Conservation (phyloP, 1,284 basidiomycete species). For the Singerocomus rubriflavus region DNA sequence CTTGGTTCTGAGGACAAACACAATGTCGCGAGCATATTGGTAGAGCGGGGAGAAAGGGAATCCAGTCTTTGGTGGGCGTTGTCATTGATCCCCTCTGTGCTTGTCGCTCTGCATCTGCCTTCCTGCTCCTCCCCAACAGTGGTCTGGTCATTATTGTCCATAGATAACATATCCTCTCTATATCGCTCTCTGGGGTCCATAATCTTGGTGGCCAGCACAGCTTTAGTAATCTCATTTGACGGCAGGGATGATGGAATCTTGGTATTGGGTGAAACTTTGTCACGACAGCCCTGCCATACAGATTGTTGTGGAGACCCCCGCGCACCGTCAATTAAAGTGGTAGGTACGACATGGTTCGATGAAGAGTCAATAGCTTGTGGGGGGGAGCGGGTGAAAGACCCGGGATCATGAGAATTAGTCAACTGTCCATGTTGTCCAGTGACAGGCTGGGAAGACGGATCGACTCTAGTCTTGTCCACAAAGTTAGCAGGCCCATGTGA, state of each 20-base stretch:
- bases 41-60: constrained; percentile 39
- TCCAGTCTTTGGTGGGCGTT: constrained; percentile 18
- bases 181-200: background rate
- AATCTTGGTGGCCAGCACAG: background rate
- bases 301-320: constrained; percentile 2
- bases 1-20: constrained; percentile 13
- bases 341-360: background rate
- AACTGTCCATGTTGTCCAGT: constrained; percentile 3
- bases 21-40: constrained; percentile 32
- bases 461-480: constrained; percentile 1
- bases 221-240: constrained; percentile 4
- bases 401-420: constrained; percentile 2
- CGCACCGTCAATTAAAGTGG: background rate
- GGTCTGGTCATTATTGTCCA: constrained; percentile 3
- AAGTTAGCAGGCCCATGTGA: constrained; percentile 6
- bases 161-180: background rate
- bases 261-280: background rate
- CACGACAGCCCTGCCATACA: constrained; percentile 2
- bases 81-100: constrained; percentile 4
- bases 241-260: background rate
- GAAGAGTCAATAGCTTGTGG: constrained; percentile 8
- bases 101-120: constrained; percentile 2
- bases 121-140: constrained; percentile 1
- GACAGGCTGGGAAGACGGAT: constrained; percentile 1
- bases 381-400: background rate